Conservation (phyloP, 164 flowering plant species). For the Annona cherimola region DNA sequence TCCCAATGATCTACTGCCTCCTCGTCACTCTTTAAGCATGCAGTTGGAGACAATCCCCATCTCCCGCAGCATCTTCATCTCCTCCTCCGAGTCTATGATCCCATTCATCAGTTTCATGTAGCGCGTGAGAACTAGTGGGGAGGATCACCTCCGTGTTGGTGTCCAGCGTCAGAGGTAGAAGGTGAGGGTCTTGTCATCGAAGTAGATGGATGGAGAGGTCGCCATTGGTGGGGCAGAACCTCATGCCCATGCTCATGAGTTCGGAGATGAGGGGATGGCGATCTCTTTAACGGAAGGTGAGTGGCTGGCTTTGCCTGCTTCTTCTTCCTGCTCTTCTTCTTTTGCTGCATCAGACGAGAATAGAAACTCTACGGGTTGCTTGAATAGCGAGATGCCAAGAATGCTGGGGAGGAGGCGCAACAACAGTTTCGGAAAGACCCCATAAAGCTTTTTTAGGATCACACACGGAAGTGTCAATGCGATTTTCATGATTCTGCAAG, state of each 20-base stretch:
- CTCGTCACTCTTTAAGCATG: conserved; percentile 16
- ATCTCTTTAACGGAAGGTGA: conserved; percentile 33
- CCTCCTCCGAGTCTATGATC: conserved; percentile 21
- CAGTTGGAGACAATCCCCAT: conserved; percentile 13
- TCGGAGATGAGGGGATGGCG: conserved; percentile 31
- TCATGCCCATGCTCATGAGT: conserved; percentile 26
- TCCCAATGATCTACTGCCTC: conserved; percentile 16
- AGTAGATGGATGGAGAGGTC: conserved; percentile 23
- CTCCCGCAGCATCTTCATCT: conserved; percentile 16
- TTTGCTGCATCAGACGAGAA: not conserved
- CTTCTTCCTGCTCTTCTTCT: not conserved
- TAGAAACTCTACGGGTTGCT: conserved; percentile 11
- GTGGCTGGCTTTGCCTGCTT: not conserved
- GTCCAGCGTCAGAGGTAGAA: conserved; percentile 33
- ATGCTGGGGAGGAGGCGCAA: not conserved
- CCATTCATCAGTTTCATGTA: conserved; percentile 29
- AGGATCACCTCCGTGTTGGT: conserved; percentile 44
- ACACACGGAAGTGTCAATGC: conserved; percentile 3
- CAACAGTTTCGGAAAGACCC: no score
- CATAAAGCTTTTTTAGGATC: not conserved
- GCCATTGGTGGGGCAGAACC: conserved; percentile 18
- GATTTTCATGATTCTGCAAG: not conserved
- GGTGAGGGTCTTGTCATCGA: conserved; percentile 22
- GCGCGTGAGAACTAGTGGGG: conserved; percentile 19
- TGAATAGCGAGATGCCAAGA: conserved; percentile 9